These are phyloP conservation scores for Leccinum disarticulatum DNA, from an alignment of 768 basidiomycete genomes.

Conservation along the genomic window DNA sequence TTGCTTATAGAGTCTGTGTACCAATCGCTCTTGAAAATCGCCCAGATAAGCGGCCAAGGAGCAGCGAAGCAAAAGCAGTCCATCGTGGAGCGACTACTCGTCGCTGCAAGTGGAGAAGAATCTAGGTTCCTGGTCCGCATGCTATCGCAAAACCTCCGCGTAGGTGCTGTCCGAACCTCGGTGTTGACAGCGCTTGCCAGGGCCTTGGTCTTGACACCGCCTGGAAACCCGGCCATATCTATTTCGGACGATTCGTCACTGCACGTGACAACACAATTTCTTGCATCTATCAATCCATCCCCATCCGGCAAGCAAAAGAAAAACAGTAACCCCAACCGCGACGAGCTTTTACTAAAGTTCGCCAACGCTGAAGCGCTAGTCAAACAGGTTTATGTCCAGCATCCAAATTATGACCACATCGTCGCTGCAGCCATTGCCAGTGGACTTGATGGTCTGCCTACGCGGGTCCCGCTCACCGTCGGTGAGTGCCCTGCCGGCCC, in stretches of 20 bases:
- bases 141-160: slow-evolving; percentile 72
- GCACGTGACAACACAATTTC: slow-evolving; percentile 25
- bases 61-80: slow-evolving; percentile 75
- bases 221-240: slow-evolving; percentile 25
- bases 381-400: slow-evolving; percentile 71
- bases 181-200: slow-evolving; percentile 79
- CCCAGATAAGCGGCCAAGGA: slow-evolving; percentile 69
- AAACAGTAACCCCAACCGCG: slow-evolving; percentile 28
- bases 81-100: slow-evolving; percentile 77
- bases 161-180: slow-evolving; percentile 85
- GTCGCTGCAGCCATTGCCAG: slow-evolving; percentile 55
- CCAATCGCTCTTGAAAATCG: slow-evolving; percentile 63
- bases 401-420: slow-evolving; percentile 77
- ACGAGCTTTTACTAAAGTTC: slow-evolving; percentile 44
- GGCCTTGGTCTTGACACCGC: slow-evolving; percentile 65
- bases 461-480: slow-evolving; percentile 63
- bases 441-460: slow-evolving; percentile 59
- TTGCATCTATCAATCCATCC: slow-evolving; percentile 19
- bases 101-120: slow-evolving; percentile 85
- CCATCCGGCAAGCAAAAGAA: slow-evolving; percentile 32
- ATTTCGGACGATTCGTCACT: slow-evolving; percentile 26
- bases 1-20: slow-evolving; percentile 68
- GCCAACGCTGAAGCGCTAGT: slow-evolving; percentile 60
- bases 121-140: slow-evolving; percentile 79
- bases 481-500: slow-evolving; percentile 43